phyloP scores from a whole-genome alignment of 352 stramenopile genomes.

The Phytophthora citrophthora region DNA sequence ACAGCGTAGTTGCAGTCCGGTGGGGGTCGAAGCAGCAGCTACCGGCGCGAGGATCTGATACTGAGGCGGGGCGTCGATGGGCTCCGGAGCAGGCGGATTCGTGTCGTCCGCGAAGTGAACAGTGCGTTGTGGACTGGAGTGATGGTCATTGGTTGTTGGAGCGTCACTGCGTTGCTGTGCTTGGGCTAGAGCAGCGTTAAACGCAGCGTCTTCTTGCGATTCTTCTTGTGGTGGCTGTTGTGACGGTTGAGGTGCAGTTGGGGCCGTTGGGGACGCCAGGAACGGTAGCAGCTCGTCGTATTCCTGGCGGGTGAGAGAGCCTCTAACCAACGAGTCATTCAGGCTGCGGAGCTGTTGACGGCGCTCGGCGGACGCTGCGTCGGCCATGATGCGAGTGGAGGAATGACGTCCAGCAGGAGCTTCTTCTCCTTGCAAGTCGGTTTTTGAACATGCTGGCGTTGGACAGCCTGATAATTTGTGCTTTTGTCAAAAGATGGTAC shows the following conservation, averaged over 20 bases:
- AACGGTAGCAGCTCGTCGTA: constrained; percentile 52
- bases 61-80: constrained; percentile 15
- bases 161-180: constrained; percentile 10
- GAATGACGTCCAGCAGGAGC: constrained; percentile 2
- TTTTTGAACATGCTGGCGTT: constrained; percentile 13
- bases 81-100: constrained; percentile 12
- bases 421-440: constrained; percentile 1
- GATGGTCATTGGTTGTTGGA: constrained; percentile 2
- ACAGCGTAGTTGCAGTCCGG: constrained; percentile 43
- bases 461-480: constrained; percentile 25
- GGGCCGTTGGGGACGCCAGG: constrained; percentile 24
- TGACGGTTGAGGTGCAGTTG: constrained; percentile 3
- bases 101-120: constrained; percentile 27
- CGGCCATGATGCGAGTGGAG: constrained; percentile 17
- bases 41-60: constrained; percentile 24
- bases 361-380: constrained; percentile 16
- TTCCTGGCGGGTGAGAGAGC: constrained; percentile 40
- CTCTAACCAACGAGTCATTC: constrained; percentile 40
- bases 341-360: constrained; percentile 43
- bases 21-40: neutral
- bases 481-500: too few species aligned
- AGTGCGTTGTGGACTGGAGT: constrained; percentile 13
- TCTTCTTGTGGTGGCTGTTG: constrained; percentile 12
- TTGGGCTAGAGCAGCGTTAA: constrained; percentile 8
- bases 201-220: constrained; percentile 13